Base-by-base conservation (phyloP, 2,329 filamentous ascomycete genomes). In the Colletotrichum eremochloae region DNA sequence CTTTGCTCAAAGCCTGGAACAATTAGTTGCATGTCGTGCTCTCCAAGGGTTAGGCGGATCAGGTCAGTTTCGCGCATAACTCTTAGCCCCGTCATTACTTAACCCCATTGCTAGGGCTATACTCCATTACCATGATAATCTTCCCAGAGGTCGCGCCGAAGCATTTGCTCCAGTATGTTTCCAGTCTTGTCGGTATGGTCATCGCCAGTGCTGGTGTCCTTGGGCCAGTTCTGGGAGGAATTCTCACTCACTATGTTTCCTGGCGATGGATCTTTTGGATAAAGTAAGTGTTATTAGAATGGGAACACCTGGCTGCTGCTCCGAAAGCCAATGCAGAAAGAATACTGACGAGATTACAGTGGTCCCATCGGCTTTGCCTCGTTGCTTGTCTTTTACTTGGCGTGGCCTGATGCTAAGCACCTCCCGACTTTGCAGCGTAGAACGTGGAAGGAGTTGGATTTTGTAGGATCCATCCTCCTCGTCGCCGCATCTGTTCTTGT, bases 221-320 rank as follows among this genome's bases (percentile, higher is more conserved):
- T 33, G 87, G 87, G 0, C 87, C 87, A 0, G 80, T 89, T 1
- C 76, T 89, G 20, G 87, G 87, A 24, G 87, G 87, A 1, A 44
- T 87, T 5, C 75, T 89, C 52, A 87, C 86, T 1, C 77, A 86
- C 20, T 88, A 86, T 64, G 76, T 81, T 1, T 83, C 79, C 12
- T 89, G 87, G 87, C 79, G 85, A 72, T 89, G 86, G 84, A 82
- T 89, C 2, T 90, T 90, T 77, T 90, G 86, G 86, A 86, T 90
- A 76, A 90, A 90, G 86, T 88, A 75, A 61, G 84, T 79, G 33
- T 20, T 64, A 20, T 15, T 31, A 33, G 33, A n/a, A 9, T 38
- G 38, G 1, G 7, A 7, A 24, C 7, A 29, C 4, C 14, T 5
- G 38, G 11, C 5, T 12, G 11, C 44, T 42, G 8, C 29, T 12